Conservation (phyloP, 352 stramenopile genomes). For the Pythium phragmitis region DNA sequence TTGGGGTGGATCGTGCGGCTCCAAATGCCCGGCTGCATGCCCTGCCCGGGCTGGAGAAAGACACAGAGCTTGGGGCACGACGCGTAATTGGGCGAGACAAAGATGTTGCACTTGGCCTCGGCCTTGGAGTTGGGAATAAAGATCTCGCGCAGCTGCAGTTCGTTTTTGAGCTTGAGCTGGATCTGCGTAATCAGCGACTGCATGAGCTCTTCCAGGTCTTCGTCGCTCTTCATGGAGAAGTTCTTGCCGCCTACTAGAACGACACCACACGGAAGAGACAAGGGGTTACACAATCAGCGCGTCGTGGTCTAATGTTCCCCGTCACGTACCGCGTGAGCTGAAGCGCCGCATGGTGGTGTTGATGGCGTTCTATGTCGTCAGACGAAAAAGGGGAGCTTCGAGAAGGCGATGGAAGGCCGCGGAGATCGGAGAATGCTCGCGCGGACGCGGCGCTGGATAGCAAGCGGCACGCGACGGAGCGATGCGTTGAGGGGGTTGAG, state of each 20-base stretch:
- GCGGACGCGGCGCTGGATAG: not conserved
- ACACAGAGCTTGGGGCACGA: constrained; percentile 78
- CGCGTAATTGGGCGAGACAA: constrained; percentile 80
- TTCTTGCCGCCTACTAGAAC: constrained; percentile 45
- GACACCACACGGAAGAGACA: too few species aligned
- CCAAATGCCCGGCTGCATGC: constrained; percentile 71
- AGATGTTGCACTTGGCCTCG: constrained; percentile 85
- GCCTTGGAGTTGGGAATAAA: constrained; percentile 89
- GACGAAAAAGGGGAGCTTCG: not conserved
- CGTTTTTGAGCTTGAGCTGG: constrained; percentile 84
- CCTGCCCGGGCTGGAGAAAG: constrained; percentile 74
- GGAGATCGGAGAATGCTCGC: constrained; percentile 15
- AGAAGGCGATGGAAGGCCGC: not conserved
- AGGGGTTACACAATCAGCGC: not conserved
- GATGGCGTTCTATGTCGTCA: too few species aligned
- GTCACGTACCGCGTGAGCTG: constrained; percentile 23
- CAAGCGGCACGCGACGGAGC: constrained; percentile 7
- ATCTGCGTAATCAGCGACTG: constrained; percentile 83
- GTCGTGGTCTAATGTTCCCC: too few species aligned
- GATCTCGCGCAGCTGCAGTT: constrained; percentile 80
- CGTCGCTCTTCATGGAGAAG: constrained; percentile 77
- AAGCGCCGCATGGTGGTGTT: constrained; percentile 22
- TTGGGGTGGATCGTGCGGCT: constrained; percentile 71
- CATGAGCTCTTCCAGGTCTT: constrained; percentile 85
- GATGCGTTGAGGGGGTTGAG: not conserved